A percentile compares a stretch with the other conserved stretches of the same genome.
Conservation (phyloP, 768 basidiomycete species). For the Leccinum subgranulosum region DNA sequence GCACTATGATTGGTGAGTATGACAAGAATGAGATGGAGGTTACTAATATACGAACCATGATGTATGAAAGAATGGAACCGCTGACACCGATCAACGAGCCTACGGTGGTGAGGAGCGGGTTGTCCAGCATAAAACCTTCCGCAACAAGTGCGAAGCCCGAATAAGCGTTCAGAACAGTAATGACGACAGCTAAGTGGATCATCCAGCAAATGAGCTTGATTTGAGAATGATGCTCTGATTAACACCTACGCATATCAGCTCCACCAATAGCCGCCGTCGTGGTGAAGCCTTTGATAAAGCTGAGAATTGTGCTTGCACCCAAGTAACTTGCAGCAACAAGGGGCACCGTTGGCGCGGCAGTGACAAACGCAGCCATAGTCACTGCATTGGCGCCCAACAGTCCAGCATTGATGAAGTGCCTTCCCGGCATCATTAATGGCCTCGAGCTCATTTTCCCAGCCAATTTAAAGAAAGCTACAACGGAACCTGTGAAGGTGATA, state of each 20-base stretch:
- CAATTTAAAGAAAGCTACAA: slow-evolving; percentile 86
- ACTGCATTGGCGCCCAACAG: slow-evolving; percentile 70
- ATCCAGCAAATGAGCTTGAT: slow-evolving; percentile 3
- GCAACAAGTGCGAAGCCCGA: slow-evolving; percentile 90
- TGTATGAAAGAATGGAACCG: slow-evolving; percentile 88
- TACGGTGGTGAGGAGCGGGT: slow-evolving; percentile 77
- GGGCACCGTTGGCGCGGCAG: slow-evolving; percentile 66
- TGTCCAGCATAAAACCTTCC: slow-evolving; percentile 91
- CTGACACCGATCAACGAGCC: slow-evolving; percentile 88
- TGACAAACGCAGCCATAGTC: slow-evolving; percentile 76
- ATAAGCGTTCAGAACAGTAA: slow-evolving; percentile 88
- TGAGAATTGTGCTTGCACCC: slow-evolving; percentile 66
- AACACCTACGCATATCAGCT: slow-evolving; percentile 82
- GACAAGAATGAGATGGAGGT: neutral
- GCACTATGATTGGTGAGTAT: slow-evolving; percentile 47
- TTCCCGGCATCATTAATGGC: slow-evolving; percentile 69
- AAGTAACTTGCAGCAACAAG: slow-evolving; percentile 76
- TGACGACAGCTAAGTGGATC: slow-evolving; percentile 66
- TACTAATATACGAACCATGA: slow-evolving; percentile 60
- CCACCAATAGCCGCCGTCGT: slow-evolving; percentile 91
- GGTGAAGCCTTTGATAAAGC: slow-evolving; percentile 84
- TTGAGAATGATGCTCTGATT: neutral
- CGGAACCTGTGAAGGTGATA: slow-evolving; percentile 85
- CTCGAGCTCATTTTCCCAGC: slow-evolving; percentile 78
- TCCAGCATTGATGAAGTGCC: slow-evolving; percentile 70